A percentile compares a stretch with the other conserved stretches of the same genome.
Evolutionary conservation across 2,329 filamentous ascomycete species (phyloP).

Genomic region (Fusarium sp.): DNA sequence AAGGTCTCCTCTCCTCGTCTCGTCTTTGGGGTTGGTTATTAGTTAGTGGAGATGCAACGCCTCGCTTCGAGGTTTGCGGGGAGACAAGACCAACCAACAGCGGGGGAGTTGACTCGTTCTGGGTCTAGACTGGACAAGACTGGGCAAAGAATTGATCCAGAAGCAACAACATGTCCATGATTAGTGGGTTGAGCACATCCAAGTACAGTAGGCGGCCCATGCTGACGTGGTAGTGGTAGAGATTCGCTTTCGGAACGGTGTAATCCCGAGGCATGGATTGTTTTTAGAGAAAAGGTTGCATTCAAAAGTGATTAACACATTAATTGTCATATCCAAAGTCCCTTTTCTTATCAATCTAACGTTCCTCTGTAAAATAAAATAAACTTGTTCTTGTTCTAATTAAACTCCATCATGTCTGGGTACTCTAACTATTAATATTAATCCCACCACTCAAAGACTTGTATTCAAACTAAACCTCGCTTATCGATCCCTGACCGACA

Average conservation of each 20-base stretch:
- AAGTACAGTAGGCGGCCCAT: not conserved
- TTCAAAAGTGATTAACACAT: not conserved
- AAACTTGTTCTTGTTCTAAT: not conserved
- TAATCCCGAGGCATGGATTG: conserved; percentile 22
- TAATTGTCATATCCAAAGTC: not conserved
- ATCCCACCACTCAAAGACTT: not conserved
- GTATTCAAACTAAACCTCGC: conserved; percentile 6
- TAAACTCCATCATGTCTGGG: not conserved
- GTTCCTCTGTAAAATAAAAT: not conserved
- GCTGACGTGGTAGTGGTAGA: conserved; percentile 26
- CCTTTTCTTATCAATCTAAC: not conserved
- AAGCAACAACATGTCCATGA: conserved; percentile 14
- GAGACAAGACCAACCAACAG: not conserved
- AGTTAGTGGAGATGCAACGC: conserved; percentile 11
- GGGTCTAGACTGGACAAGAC: not conserved
- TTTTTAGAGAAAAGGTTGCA: conserved; percentile 10
- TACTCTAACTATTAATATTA: not conserved
- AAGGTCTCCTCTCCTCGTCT: not conserved
- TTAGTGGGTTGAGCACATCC: conserved; percentile 22
- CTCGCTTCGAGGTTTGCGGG: conserved; percentile 36
- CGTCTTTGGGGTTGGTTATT: conserved; percentile 18
- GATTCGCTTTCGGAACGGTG: conserved; percentile 21
- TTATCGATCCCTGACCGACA: conserved; percentile 21
- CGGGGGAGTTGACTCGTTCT: not conserved
- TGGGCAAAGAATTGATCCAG: conserved; percentile 22